Evolutionary conservation across 2,329 filamentous ascomycete genomes (phyloP), one percentile per base, ranked within the genome.

Genomic region (Diplodia mutila): DNA sequence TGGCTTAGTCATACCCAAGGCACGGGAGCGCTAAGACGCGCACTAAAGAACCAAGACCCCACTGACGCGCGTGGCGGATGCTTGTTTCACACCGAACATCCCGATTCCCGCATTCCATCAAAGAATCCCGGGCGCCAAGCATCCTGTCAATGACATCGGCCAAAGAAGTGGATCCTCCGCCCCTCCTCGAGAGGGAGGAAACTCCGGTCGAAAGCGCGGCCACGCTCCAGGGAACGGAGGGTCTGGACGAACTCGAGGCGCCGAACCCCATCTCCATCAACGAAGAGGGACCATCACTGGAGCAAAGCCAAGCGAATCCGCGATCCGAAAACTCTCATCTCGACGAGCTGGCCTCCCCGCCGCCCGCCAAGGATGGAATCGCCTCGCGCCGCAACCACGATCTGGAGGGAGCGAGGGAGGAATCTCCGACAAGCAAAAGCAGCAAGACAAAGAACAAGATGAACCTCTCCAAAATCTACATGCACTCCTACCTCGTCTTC

Each of bases 401-500:
- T 9, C 29, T 14, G 5, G 53, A 55, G 8, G 18, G 34, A n/a
- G 14, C 27, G 12, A 9, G 52, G 12, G 16, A 27, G 4, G 52
- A 12, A 23, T 34, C 52, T 0, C 12, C n/a, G n/a, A n/a, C n/a
- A n/a, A n/a, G n/a, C 23, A 29, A 18, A 6, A 23, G 11, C n/a
- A 29, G 18, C 11, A 16, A 64, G 51, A n/a, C n/a, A n/a, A n/a
- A n/a, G n/a, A n/a, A n/a, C n/a, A n/a, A n/a, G 42, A 46, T 21
- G 11, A n/a, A 21, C 18, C 18, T 21, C 6, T 9, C 42, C 18
- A 46, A n/a, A 21, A 9, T 82, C 12, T 83, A 93, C 79, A 93
- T 89, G 1, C 76, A 93, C 69, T 93, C 92, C 0, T 92, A 97
- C 78, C 86, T 97, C 27, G 83, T 96, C 69, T 85, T 97, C 75